Percentiles rank a stretch among this genome's conserved stretches.
Evolutionary conservation across 805 yeast species (phyloP).

Genomic region (Kregervanrija delftensis): DNA sequence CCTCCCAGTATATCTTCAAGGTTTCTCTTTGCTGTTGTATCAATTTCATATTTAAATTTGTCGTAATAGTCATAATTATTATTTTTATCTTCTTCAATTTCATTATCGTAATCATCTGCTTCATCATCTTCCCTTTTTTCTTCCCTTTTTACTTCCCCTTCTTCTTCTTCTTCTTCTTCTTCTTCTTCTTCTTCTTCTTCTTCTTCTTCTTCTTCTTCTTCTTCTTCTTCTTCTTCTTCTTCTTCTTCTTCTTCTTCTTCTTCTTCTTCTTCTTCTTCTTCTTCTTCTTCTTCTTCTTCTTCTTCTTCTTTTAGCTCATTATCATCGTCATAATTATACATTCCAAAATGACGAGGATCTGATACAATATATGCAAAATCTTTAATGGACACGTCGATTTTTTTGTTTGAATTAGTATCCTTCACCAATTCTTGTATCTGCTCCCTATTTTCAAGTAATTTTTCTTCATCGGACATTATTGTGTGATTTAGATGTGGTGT

Average conservation of each 20-base stretch:
- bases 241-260: slow-evolving; percentile 19
- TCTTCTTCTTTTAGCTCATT: slow-evolving; percentile 3
- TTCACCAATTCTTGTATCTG: background rate
- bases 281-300: background rate
- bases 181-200: slow-evolving; percentile 1
- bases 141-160: background rate
- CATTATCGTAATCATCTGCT: slow-evolving; percentile 12
- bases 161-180: background rate
- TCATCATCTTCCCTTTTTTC: no score
- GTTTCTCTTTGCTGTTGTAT: background rate
- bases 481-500: background rate
- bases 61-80: background rate
- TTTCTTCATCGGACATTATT: background rate
- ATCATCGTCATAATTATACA: slow-evolving; percentile 1
- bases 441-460: background rate
- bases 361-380: slow-evolving; percentile 76
- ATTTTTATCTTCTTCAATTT: slow-evolving; percentile 14
- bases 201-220: slow-evolving; percentile 13
- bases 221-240: slow-evolving; percentile 11
- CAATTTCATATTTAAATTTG: background rate
- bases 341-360: slow-evolving; percentile 68
- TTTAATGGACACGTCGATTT: slow-evolving; percentile 39
- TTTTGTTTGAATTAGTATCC: background rate
- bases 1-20: background rate
- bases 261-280: slow-evolving; percentile 14